Evolutionary conservation across 345 rosid species (phyloP), one percentile per base, ranked within the genome.

Genomic region (Salix suchowensis): DNA sequence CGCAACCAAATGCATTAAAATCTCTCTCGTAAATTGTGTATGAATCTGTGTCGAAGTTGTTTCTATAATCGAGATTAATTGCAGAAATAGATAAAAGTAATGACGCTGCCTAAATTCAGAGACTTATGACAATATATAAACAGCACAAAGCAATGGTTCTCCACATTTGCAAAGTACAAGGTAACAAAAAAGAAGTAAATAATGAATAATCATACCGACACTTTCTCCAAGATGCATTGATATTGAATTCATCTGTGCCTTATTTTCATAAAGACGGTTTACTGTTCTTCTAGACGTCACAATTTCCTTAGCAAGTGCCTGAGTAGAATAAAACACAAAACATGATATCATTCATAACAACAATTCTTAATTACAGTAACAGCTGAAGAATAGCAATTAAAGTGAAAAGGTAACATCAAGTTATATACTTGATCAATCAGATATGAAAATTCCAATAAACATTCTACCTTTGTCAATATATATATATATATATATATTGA

Each of bases 211-310:
- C 80, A 46, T 89, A 94, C 98, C 98, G 23, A 94, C 91, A 77
- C 98, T 94, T 82, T 94, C 98, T 15, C 98, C 98, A 13, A 94
- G 96, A 72, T 92, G 98, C 98, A 92, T 92, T 4, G 98, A 94
- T 82, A 94, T 90, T 24, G 98, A 94, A 86, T 94, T 94, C 92
- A 92, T 70, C 78, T 94, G 98, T 3, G 97, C 98, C 88, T 89
- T 94, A 67, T 94, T 94, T 84, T 94, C 98, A 83, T 89, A 78
- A 69, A 94, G 87, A 5, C 94, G 96, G 80, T 89, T 90, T 52
- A 91, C 93, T 15, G 98, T 94, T 84, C 78, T 91, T 82, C 93
- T 91, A 24, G 98, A 90, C 70, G 87, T 61, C 66, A 92, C 93
- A 74, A 94, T 84, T 77, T 94, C 98, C 79, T 86, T 90, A 65